Evolutionary conservation across 441 rosid genomes (phyloP).

Genomic region (Populus hybrid): DNA sequence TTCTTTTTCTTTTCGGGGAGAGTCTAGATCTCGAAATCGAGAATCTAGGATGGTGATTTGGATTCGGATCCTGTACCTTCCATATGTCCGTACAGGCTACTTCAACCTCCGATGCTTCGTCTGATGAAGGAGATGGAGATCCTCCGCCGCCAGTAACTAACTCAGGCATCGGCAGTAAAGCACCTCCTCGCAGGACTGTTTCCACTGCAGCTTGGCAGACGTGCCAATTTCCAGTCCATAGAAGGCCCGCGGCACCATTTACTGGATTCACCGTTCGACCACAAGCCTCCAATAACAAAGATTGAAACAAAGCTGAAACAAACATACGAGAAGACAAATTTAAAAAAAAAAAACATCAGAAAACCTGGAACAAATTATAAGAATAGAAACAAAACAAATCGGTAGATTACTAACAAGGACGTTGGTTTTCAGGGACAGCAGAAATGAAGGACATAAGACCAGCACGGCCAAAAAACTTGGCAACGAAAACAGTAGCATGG

Average conservation of each 20-base stretch:
- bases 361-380: not conserved
- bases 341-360: not conserved
- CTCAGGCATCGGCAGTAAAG: conserved; percentile 56
- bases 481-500: conserved; percentile 63
- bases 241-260: conserved; percentile 52
- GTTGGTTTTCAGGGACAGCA: conserved; percentile 45
- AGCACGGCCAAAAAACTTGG: conserved; percentile 72
- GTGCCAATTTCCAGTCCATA: conserved; percentile 56
- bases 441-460: conserved; percentile 58
- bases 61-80: conserved; percentile 38
- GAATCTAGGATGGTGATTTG: conserved; percentile 40
- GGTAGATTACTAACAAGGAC: conserved; percentile 36
- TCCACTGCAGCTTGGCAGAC: conserved; percentile 55
- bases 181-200: conserved; percentile 45
- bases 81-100: conserved; percentile 44
- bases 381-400: not conserved
- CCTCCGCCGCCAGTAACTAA: conserved; percentile 37
- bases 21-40: conserved; percentile 58
- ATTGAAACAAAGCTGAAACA: conserved; percentile 49
- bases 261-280: conserved; percentile 60
- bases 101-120: conserved; percentile 53
- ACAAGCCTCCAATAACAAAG: conserved; percentile 57
- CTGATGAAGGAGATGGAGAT: conserved; percentile 40
- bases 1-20: conserved; percentile 39
- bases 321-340: not conserved